Conservation (phyloP, 129 eudicot species). For the Scalesia atractyloides region DNA sequence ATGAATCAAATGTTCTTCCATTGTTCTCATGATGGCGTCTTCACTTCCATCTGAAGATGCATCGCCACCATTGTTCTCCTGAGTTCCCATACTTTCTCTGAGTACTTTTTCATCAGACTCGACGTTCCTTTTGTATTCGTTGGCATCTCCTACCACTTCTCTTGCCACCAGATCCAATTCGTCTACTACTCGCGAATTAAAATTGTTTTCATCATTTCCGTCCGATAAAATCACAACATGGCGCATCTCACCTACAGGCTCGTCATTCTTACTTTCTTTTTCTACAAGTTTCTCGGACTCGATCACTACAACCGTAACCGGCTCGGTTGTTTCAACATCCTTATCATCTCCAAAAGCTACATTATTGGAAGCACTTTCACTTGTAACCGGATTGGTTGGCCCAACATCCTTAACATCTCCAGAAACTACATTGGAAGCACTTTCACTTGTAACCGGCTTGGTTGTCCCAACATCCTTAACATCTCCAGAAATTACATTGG, state of each 20-base stretch:
- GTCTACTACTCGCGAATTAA: slow-evolving; percentile 19
- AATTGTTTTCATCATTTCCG: slow-evolving; percentile 30
- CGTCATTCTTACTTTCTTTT: slow-evolving; percentile 13
- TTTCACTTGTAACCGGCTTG: too few relatives aligned
- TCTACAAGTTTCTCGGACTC: neutral
- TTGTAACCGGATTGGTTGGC: too few relatives aligned
- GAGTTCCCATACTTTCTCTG: slow-evolving; percentile 20
- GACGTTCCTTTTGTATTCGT: neutral
- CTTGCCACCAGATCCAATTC: slow-evolving; percentile 25
- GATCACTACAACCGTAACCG: slow-evolving; percentile 14
- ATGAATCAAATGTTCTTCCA: slow-evolving; percentile 15
- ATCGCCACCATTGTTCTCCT: neutral
- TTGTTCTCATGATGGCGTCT: slow-evolving; percentile 4
- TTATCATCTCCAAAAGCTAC: too few relatives aligned
- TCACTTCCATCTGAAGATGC: neutral
- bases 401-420: slow-evolving; percentile 1
- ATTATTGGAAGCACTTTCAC: too few relatives aligned
- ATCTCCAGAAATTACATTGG: too few relatives aligned
- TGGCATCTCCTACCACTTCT: slow-evolving; percentile 17
- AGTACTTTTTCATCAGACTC: slow-evolving; percentile 21
- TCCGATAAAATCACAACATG: slow-evolving; percentile 31
- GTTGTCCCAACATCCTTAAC: neutral
- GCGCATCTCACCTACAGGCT: slow-evolving; percentile 21
- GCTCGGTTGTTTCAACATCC: neutral
- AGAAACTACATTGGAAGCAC: neutral